phyloP scores from a whole-genome alignment of 2,329 filamentous ascomycete species.

The Trichophyton mentagrophytes region DNA sequence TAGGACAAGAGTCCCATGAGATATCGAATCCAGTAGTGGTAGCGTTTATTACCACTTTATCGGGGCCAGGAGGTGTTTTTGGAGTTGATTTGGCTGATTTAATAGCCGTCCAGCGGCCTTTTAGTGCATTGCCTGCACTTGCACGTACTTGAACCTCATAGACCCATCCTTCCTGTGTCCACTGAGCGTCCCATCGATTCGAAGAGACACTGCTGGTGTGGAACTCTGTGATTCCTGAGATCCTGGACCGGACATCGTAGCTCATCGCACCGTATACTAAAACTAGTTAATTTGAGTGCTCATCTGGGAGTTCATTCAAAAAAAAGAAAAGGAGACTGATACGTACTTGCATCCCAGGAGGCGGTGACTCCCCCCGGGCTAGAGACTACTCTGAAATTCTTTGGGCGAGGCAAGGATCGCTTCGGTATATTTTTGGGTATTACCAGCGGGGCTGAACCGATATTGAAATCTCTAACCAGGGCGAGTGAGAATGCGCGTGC shows the following conservation, averaged over 20 bases:
- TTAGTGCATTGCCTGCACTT: background rate
- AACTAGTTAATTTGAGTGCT: too few relatives aligned
- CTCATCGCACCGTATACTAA: background rate
- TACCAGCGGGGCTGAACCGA: background rate
- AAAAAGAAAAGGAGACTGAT: too few relatives aligned
- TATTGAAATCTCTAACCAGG: background rate
- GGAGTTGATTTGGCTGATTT: background rate
- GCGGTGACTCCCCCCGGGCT: background rate
- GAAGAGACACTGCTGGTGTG: background rate
- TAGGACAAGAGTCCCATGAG: background rate
- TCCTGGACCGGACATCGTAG: background rate
- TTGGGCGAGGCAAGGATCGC: background rate
- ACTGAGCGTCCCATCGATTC: background rate
- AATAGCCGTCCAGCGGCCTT: background rate
- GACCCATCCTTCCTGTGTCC: conserved; percentile 1
- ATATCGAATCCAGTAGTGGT: background rate
- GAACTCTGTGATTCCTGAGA: background rate
- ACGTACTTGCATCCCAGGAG: background rate
- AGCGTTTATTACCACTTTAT: background rate
- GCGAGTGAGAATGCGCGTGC: conserved; percentile 1
- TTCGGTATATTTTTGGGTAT: background rate
- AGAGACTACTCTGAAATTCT: background rate
- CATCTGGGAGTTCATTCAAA: background rate
- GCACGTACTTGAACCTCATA: background rate
- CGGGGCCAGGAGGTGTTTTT: background rate